Conservation (phyloP, 1,139 yeast species). For the Saccharomyces hybrid region DNA sequence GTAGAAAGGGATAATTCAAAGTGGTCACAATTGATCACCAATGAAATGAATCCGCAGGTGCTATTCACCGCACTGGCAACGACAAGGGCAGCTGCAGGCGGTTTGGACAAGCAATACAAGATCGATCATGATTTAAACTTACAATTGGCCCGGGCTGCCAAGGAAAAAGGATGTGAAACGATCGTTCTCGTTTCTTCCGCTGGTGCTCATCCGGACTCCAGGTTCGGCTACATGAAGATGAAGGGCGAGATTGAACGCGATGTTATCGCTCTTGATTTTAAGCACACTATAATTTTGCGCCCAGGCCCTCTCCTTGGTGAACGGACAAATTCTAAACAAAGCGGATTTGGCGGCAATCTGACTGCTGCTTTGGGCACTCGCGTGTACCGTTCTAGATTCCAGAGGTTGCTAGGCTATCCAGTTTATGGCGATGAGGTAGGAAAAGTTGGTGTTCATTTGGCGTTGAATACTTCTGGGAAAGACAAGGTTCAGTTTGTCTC, state of each 20-base stretch:
- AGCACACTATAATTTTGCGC: slow-evolving; percentile 57
- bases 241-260: slow-evolving; percentile 64
- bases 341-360: slow-evolving; percentile 34
- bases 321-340: slow-evolving; percentile 35
- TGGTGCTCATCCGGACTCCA: slow-evolving; percentile 51
- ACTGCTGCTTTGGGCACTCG: slow-evolving; percentile 32
- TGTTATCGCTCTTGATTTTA: slow-evolving; percentile 49
- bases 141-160: slow-evolving; percentile 62
- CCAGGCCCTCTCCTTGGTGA: slow-evolving; percentile 67
- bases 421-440: slow-evolving; percentile 46
- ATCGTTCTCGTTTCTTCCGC: slow-evolving; percentile 54
- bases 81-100: slow-evolving; percentile 64
- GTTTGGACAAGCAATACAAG: slow-evolving; percentile 52
- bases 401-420: slow-evolving; percentile 33
- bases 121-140: slow-evolving; percentile 67
- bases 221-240: slow-evolving; percentile 48
- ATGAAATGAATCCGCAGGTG: slow-evolving; percentile 21
- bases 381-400: slow-evolving; percentile 35
- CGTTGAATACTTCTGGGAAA: slow-evolving; percentile 13
- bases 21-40: slow-evolving; percentile 36
- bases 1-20: slow-evolving; percentile 36
- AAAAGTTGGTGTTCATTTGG: slow-evolving; percentile 37
- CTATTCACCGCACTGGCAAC: slow-evolving; percentile 69
- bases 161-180: slow-evolving; percentile 54
- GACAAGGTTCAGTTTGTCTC: slow-evolving; percentile 24